Percentiles rank a stretch among this genome's conserved stretches.
These are phyloP conservation scores for Takashimella koratensis DNA, from an alignment of 1,284 basidiomycete genomes.

Conservation along the genomic window DNA sequence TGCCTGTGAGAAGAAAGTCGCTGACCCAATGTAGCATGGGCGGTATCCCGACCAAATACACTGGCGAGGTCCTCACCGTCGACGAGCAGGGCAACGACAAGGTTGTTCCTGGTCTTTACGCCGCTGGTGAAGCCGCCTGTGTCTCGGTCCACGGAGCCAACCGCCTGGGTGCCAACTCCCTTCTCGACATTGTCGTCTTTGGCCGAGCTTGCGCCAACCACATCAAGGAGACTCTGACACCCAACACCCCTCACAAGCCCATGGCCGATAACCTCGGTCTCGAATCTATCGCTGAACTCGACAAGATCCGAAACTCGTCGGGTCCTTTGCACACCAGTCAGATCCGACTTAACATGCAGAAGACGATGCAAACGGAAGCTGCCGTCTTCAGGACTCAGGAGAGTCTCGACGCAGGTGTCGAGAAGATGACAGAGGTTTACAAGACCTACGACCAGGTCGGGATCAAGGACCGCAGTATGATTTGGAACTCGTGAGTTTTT, in stretches of 20 bases:
- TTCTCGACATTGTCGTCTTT: slow-evolving; percentile 98
- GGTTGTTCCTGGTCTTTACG: slow-evolving; percentile 94
- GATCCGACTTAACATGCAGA: slow-evolving; percentile 94
- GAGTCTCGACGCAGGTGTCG: slow-evolving; percentile 86
- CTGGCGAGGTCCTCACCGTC: slow-evolving; percentile 88
- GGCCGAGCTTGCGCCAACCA: slow-evolving; percentile 98
- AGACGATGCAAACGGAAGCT: slow-evolving; percentile 94
- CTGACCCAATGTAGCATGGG: slow-evolving; percentile 66
- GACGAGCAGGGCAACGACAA: slow-evolving; percentile 88
- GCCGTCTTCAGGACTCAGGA: slow-evolving; percentile 90
- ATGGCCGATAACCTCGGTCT: slow-evolving; percentile 86
- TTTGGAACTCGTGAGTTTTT: slow-evolving; percentile 97
- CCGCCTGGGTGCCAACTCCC: slow-evolving; percentile 98
- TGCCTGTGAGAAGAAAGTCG: background rate
- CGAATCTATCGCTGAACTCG: slow-evolving; percentile 80
- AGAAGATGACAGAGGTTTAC: slow-evolving; percentile 81
- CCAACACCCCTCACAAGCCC: slow-evolving; percentile 86
- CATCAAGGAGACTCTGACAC: slow-evolving; percentile 85
- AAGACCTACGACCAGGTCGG: slow-evolving; percentile 84
- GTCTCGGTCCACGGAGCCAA: slow-evolving; percentile 99
- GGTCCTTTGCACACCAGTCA: slow-evolving; percentile 84
- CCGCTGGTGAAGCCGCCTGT: slow-evolving; percentile 97
- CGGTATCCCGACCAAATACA: slow-evolving; percentile 98
- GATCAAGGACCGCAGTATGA: slow-evolving; percentile 97
- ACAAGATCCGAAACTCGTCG: slow-evolving; percentile 77